Base-by-base conservation (phyloP, 163 green algal species). In the Chlamydomonas reinhardtii region DNA sequence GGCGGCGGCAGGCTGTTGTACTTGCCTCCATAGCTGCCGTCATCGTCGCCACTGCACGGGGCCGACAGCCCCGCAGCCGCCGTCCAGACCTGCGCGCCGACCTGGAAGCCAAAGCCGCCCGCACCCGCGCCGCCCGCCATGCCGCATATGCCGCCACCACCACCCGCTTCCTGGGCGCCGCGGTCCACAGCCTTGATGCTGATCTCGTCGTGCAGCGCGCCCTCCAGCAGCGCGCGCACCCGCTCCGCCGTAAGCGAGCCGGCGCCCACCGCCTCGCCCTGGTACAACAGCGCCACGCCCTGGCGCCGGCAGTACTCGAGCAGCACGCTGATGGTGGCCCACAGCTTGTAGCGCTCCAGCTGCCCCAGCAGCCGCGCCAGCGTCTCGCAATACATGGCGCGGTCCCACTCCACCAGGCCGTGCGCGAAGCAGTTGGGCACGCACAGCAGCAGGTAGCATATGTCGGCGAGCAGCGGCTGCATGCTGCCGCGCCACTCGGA, bases 171-270 rank as follows among this genome's bases (percentile, higher is more conserved):
- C 39, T 48, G 39, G 5, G 39, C 19, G 2, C 19, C 56, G 17
- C 19, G 56, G 25, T 34, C 48, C 5, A 69, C 19, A 17, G 48
- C 73, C 73, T 66, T 66, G 73, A 79, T 66, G 20, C 20, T 27
- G 48, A 79, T 79, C n/a, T 79, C 73, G 31, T 66, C 73, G 73
- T 79, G n/a, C 52, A 79, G 73, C n/a, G 73, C 73, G n/a, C 52
- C 52, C 73, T 79, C 73, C 48, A 79, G 73, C 73, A 79, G n/a
- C 29, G 48, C n/a, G 5, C 31, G 73, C 48, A 79, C n/a, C 19
- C 73, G 48, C 16, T 62, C 39, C 14, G 72, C 39, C 17, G 39
- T 43, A 27, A 77, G 72, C 27, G 27, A 37, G 72, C 27, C 39
- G 16, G 39, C 72, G 27, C 43, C 72, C 72, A 77, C 39, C 17